Conservation (phyloP, 2,329 filamentous ascomycete species). For the Arachnopeziza araneosa region DNA sequence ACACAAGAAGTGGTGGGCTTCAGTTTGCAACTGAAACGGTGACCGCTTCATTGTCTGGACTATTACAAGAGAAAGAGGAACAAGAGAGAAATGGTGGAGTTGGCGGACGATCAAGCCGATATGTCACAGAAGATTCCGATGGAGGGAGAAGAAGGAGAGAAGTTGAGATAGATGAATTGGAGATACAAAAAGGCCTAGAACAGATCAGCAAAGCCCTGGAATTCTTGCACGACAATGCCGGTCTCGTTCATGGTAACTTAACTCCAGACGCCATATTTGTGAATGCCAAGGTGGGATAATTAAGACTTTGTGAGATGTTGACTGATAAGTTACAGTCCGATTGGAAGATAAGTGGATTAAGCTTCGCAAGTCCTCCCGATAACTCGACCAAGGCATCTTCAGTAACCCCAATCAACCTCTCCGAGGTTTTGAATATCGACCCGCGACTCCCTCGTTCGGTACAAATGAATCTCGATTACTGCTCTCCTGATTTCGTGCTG, state of each 20-base stretch:
- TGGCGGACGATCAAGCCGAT: slow-evolving; percentile 68
- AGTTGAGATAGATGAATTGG: slow-evolving; percentile 90
- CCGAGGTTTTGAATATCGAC: slow-evolving; percentile 80
- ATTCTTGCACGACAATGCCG: slow-evolving; percentile 92
- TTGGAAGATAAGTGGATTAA: slow-evolving; percentile 96
- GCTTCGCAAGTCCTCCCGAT: slow-evolving; percentile 79
- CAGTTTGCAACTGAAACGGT: slow-evolving; percentile 95
- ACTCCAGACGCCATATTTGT: slow-evolving; percentile 91
- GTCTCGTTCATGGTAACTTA: slow-evolving; percentile 87
- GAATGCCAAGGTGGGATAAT: slow-evolving; percentile 69
- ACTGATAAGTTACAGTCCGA: slow-evolving; percentile 61
- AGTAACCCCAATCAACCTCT: slow-evolving; percentile 72
- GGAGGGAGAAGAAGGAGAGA: slow-evolving; percentile 70
- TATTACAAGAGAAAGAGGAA: slow-evolving; percentile 84
- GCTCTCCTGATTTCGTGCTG: slow-evolving; percentile 89
- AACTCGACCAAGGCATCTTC: slow-evolving; percentile 68
- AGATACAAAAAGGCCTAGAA: slow-evolving; percentile 92
- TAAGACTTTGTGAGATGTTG: neutral
- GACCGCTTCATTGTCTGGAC: slow-evolving; percentile 75
- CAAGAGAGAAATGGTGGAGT: slow-evolving; percentile 67
- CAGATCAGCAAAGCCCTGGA: slow-evolving; percentile 92
- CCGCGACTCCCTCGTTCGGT: slow-evolving; percentile 74
- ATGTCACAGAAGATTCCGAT: slow-evolving; percentile 73
- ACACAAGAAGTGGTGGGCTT: slow-evolving; percentile 82
- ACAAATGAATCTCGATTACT: slow-evolving; percentile 88